Percentiles rank a stretch among this genome's conserved stretches.
phyloP scores from a whole-genome alignment of 345 rosid species.

The Eucalyptus albens region DNA sequence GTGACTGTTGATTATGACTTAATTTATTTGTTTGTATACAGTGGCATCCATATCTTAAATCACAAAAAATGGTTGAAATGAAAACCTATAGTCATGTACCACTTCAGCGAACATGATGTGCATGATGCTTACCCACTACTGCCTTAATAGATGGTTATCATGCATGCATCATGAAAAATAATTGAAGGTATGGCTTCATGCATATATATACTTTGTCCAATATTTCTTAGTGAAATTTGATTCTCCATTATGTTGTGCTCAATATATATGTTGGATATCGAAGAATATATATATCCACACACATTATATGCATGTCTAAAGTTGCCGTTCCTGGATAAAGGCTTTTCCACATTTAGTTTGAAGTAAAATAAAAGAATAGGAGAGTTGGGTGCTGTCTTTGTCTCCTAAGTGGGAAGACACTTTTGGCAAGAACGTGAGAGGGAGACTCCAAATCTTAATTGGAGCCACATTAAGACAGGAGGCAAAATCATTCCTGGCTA shows the following conservation, averaged over 20 bases:
- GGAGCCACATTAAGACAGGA: not conserved
- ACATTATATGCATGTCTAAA: not conserved
- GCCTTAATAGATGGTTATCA: not conserved
- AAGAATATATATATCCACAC: not conserved
- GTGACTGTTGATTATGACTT: not conserved
- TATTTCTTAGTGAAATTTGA: not conserved
- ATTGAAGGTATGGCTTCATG: not conserved
- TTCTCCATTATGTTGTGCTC: not conserved
- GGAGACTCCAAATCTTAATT: not conserved
- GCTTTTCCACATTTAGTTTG: not conserved
- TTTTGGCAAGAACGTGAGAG: not conserved
- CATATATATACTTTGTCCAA: not conserved
- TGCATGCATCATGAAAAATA: not conserved
- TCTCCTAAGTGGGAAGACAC: not conserved
- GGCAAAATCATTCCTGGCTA: not conserved
- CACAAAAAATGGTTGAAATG: not conserved
- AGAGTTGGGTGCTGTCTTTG: not conserved
- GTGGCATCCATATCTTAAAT: not conserved
- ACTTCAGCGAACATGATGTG: not conserved
- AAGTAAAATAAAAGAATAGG: not conserved
- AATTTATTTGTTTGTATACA: not conserved
- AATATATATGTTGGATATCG: not conserved
- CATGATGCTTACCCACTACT: not conserved
- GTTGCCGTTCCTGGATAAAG: not conserved
- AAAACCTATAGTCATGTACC: not conserved